Evolutionary conservation across 306 rosid species (phyloP).

Genomic region (Pterocarpus santalinus): DNA sequence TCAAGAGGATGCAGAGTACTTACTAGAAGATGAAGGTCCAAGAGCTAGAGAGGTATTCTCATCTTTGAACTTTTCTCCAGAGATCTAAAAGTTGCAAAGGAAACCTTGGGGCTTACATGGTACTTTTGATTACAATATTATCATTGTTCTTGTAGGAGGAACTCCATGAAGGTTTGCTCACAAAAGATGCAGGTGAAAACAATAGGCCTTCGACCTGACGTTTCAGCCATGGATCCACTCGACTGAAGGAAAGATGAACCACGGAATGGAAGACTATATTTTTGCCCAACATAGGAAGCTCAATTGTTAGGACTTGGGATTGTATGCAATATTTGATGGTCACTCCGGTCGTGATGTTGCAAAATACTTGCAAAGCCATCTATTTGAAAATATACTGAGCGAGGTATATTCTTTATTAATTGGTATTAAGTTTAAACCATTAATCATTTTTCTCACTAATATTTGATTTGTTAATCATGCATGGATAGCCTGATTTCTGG

Average conservation of each 20-base stretch:
- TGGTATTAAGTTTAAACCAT: not conserved
- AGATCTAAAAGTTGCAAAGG: not conserved
- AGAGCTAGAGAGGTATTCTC: conserved; percentile 41
- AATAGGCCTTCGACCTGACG: conserved; percentile 24
- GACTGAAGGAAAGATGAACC: conserved; percentile 59
- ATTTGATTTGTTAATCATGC: conserved; percentile 41
- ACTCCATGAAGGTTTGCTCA: conserved; percentile 9
- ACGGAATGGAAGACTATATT: conserved; percentile 75
- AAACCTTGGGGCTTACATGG: not conserved
- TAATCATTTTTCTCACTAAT: conserved; percentile 4
- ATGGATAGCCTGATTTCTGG: conserved; percentile 68
- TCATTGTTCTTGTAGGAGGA: conserved; percentile 28
- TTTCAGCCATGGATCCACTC: conserved; percentile 64
- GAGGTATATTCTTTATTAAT: conserved; percentile 42
- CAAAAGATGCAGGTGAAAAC: conserved; percentile 36
- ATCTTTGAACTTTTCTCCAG: not conserved
- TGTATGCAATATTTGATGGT: conserved; percentile 76
- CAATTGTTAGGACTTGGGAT: conserved; percentile 58
- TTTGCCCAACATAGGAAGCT: conserved; percentile 56
- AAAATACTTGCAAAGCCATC: conserved; percentile 65
- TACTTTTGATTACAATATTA: not conserved
- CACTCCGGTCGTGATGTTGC: conserved; percentile 69
- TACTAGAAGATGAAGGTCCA: conserved; percentile 42
- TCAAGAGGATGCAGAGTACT: conserved; percentile 40
- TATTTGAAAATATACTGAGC: conserved; percentile 60